Conservation (phyloP, 2,329 filamentous ascomycete genomes). For the Gaeumannomyces sp. region DNA sequence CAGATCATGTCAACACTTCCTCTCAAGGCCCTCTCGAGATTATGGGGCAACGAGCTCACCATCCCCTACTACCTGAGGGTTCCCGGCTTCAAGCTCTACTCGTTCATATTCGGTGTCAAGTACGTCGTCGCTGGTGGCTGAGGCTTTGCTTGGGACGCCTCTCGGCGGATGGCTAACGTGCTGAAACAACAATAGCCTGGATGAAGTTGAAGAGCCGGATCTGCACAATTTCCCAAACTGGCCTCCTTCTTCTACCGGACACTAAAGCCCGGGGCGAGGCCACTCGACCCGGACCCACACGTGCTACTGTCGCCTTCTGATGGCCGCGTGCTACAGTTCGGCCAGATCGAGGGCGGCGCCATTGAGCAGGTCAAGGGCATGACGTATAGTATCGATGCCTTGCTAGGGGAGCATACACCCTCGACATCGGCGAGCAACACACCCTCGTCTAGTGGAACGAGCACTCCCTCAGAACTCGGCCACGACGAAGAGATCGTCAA, state of each 20-base stretch:
- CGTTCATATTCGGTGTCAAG: slow-evolving; percentile 86
- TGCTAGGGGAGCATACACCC: slow-evolving; percentile 66
- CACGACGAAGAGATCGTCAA: slow-evolving; percentile 62
- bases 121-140: slow-evolving; percentile 24
- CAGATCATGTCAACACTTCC: slow-evolving; percentile 91
- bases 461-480: slow-evolving; percentile 22
- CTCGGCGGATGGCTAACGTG: neutral
- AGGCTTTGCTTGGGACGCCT: neutral
- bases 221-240: slow-evolving; percentile 86
- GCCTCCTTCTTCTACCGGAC: slow-evolving; percentile 96
- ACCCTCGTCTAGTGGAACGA: slow-evolving; percentile 24
- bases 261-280: slow-evolving; percentile 80
- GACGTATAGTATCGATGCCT: slow-evolving; percentile 91
- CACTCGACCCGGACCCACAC: slow-evolving; percentile 73
- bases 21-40: slow-evolving; percentile 78
- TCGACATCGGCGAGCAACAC: slow-evolving; percentile 42
- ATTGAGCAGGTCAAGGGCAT: slow-evolving; percentile 99
- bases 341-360: slow-evolving; percentile 84
- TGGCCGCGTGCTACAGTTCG: slow-evolving; percentile 85
- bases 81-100: slow-evolving; percentile 87
- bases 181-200: slow-evolving; percentile 49
- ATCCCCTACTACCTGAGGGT: slow-evolving; percentile 84
- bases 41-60: slow-evolving; percentile 89
- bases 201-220: slow-evolving; percentile 82
- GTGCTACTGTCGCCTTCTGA: slow-evolving; percentile 85